Evolutionary conservation across 345 rosid species (phyloP).

Genomic region (Bruguiera parviflora): DNA sequence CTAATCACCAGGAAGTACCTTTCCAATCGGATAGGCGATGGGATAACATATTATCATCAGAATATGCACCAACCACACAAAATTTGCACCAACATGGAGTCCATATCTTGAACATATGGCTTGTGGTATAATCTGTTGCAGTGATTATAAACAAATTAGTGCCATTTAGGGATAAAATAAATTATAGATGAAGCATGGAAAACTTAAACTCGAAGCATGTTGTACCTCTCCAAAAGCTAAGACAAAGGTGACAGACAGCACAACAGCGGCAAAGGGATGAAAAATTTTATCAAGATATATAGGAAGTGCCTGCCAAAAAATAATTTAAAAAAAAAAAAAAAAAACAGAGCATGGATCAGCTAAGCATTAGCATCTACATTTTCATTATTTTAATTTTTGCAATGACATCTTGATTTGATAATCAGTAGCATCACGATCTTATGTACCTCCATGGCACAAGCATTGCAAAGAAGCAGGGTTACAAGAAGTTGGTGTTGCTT

Average conservation of each 20-base stretch:
- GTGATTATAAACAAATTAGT: background rate
- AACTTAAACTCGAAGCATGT: background rate
- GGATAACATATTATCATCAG: constrained; percentile 33
- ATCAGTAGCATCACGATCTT: background rate
- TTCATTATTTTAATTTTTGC: background rate
- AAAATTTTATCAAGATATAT: constrained; percentile 28
- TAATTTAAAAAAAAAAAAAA: background rate
- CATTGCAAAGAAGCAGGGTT: constrained; percentile 30
- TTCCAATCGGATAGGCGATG: constrained; percentile 27
- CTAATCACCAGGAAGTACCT: constrained; percentile 7
- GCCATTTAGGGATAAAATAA: background rate
- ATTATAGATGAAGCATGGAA: background rate
- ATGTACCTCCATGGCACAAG: constrained; percentile 32
- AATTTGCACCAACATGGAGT: constrained; percentile 26
- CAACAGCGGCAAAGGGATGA: constrained; percentile 27
- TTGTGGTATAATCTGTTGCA: constrained; percentile 28
- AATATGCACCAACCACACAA: constrained; percentile 29
- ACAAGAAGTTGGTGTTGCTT: constrained; percentile 36
- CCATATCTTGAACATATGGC: constrained; percentile 32
- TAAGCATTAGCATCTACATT: background rate
- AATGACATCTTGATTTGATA: background rate
- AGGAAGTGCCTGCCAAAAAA: constrained; percentile 25
- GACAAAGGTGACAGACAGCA: constrained; percentile 33
- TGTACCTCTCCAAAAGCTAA: constrained; percentile 30
- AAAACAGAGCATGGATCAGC: background rate